Percentiles rank a stretch among this genome's conserved stretches.
Conservation (phyloP, 352 stramenopile genomes). For the Phytophthora vignae region DNA sequence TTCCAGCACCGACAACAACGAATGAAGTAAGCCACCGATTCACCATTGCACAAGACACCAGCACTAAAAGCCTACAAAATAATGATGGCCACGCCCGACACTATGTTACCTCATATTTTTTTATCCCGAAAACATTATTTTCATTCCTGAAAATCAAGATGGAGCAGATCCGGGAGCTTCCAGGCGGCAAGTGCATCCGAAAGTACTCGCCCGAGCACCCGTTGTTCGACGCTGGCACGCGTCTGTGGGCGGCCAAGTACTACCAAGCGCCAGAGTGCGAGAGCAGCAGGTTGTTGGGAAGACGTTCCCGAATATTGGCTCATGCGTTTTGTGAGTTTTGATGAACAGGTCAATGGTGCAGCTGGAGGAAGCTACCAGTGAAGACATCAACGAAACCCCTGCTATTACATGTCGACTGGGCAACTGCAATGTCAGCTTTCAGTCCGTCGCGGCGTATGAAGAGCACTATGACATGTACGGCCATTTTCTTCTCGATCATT, state of each 20-base stretch:
- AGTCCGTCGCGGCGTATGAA: constrained; percentile 57
- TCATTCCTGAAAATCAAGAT: constrained; percentile 15
- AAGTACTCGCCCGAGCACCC: constrained; percentile 61
- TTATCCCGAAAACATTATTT: not conserved
- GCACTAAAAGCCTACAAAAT: too few relatives aligned
- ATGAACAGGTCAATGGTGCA: constrained; percentile 36
- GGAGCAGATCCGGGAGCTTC: constrained; percentile 41
- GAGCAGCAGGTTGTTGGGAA: not conserved
- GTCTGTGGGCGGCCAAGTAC: constrained; percentile 53
- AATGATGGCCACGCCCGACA: not conserved
- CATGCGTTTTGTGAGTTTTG: constrained; percentile 12
- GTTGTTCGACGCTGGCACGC: constrained; percentile 56
- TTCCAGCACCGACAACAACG: not conserved
- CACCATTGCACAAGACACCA: too few relatives aligned
- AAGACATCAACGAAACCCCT: constrained; percentile 7
- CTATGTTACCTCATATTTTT: not conserved
- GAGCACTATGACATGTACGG: constrained; percentile 74
- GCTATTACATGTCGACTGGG: constrained; percentile 54
- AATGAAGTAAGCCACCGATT: too few relatives aligned
- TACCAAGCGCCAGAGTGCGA: constrained; percentile 44
- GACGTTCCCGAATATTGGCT: not conserved
- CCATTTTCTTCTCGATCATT: too few relatives aligned
- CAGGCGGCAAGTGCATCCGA: constrained; percentile 59
- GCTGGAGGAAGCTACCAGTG: constrained; percentile 12
- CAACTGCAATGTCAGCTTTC: constrained; percentile 55